Evolutionary conservation across 2,329 filamentous ascomycete species (phyloP), one percentile per base, ranked within the genome.

Genomic region (Claviceps africana): DNA sequence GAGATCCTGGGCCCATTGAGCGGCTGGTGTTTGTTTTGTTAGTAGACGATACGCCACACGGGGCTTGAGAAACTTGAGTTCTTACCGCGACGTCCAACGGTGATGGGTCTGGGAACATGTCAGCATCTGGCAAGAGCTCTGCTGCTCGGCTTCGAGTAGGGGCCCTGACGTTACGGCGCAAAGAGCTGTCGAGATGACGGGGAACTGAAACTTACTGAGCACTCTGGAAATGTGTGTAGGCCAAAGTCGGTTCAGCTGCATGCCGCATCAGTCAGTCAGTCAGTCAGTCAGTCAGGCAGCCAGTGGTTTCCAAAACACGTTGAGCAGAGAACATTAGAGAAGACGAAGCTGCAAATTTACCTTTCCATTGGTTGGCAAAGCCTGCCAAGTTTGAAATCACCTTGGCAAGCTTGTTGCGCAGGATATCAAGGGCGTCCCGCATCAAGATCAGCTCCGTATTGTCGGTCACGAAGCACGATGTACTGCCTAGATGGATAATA

Each of bases 371-470:
- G 54, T 83, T 65, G 5, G 88, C 85, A 64, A 95, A 93, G 33
- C 74, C 66, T 25, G 78, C 74, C 30, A 95, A 74, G 67, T 89
- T 89, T 56, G 79, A 71, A 57, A 95, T 83, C 52, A 89, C 83
- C 59, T 82, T 87, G 50, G 88, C 87, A 7, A 95, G 69, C 68
- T 90, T 94, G 37, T 81, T 81, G 9, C 86, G 71, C 4, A 95
- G 66, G n/a, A 95, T 70, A 59, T 91, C 80, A 53, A 95, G 71
- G 6, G 80, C 88, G 33, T 70, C 62, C 5, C 60, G 59, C 54
- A 67, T 77, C 61, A 94, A 79, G 57, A 94, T 88, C 37, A 91
- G 70, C 60, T 91, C 87, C 2, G 83, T 76, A 57, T 89, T 88
- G 62, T 89, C 86, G 52, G 85, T 90, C 40, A 81, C 75, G 61